A percentile compares a stretch with the other conserved stretches of the same genome.
Evolutionary conservation across 345 rosid genomes (phyloP).

Genomic region (Eucalyptus decipiens): DNA sequence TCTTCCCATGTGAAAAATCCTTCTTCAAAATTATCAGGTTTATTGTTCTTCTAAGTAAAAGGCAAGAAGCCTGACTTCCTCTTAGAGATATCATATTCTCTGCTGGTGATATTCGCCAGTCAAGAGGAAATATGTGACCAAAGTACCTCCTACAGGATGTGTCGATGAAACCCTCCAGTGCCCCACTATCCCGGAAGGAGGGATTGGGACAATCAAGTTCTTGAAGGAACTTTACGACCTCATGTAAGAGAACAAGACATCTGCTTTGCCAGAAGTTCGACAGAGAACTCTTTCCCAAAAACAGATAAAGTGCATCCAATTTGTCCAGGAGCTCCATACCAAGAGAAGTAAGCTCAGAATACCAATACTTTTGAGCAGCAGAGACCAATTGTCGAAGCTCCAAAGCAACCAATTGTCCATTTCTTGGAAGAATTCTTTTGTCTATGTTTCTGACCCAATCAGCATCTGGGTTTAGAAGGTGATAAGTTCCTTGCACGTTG

Average conservation of each 20-base stretch:
- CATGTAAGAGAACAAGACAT: constrained; percentile 6
- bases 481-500: not conserved
- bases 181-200: not conserved
- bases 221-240: constrained; percentile 21
- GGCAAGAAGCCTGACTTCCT: constrained; percentile 4
- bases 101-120: constrained; percentile 12
- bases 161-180: not conserved
- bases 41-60: not conserved
- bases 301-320: constrained; percentile 9
- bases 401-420: not conserved
- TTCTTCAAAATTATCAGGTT: not conserved
- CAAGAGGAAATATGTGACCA: constrained; percentile 14
- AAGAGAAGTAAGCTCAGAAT: constrained; percentile 15
- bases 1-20: constrained; percentile 12
- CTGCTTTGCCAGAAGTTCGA: constrained; percentile 3
- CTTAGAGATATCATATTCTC: constrained; percentile 17
- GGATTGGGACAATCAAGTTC: not conserved
- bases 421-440: no score
- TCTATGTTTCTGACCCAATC: constrained; percentile 16
- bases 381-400: constrained; percentile 11
- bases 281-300: not conserved
- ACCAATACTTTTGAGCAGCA: constrained; percentile 18
- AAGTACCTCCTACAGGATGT: constrained; percentile 2
- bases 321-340: constrained; percentile 17
- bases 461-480: constrained; percentile 16